Percentiles rank a stretch among this genome's conserved stretches.
Evolutionary conservation across 78 protist genomes (phyloP).

Genomic region (Diacronema lutheri): DNA sequence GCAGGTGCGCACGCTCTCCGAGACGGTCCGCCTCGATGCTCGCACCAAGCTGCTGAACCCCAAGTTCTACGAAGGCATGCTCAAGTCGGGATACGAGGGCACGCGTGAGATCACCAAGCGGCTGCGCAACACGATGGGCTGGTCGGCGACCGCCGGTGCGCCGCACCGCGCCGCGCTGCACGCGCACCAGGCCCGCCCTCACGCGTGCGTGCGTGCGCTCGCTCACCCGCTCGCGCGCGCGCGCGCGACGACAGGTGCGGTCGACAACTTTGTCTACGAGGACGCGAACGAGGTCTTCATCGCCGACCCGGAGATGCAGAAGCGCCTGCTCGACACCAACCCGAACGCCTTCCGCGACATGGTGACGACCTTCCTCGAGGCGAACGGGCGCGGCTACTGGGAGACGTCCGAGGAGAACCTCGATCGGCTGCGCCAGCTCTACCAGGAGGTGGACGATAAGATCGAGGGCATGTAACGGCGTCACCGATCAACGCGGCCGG

Average conservation of each 20-base stretch:
- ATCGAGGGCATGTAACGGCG: slow-evolving; percentile 32
- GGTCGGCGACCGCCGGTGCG: slow-evolving; percentile 55
- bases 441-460: slow-evolving; percentile 48
- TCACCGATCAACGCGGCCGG: too few relatives aligned
- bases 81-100: slow-evolving; percentile 44
- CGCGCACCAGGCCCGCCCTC: slow-evolving; percentile 34
- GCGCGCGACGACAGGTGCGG: not conserved
- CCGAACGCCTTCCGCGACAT: slow-evolving; percentile 59
- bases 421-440: slow-evolving; percentile 56
- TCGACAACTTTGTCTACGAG: slow-evolving; percentile 44
- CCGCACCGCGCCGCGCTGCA: slow-evolving; percentile 48
- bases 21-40: slow-evolving; percentile 57
- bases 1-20: slow-evolving; percentile 52
- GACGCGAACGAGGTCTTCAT: slow-evolving; percentile 53
- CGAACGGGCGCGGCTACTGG: slow-evolving; percentile 62
- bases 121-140: slow-evolving; percentile 52
- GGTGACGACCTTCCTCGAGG: slow-evolving; percentile 53
- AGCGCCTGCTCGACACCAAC: slow-evolving; percentile 54
- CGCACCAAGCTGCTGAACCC: slow-evolving; percentile 62
- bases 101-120: slow-evolving; percentile 56
- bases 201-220: too few relatives aligned
- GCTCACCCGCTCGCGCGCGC: too few relatives aligned
- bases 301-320: slow-evolving; percentile 41
- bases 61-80: slow-evolving; percentile 58
- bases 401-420: slow-evolving; percentile 45